These are phyloP conservation scores for Tuber borchii DNA, from an alignment of 495 filamentous ascomycete genomes.

Conservation along the genomic window DNA sequence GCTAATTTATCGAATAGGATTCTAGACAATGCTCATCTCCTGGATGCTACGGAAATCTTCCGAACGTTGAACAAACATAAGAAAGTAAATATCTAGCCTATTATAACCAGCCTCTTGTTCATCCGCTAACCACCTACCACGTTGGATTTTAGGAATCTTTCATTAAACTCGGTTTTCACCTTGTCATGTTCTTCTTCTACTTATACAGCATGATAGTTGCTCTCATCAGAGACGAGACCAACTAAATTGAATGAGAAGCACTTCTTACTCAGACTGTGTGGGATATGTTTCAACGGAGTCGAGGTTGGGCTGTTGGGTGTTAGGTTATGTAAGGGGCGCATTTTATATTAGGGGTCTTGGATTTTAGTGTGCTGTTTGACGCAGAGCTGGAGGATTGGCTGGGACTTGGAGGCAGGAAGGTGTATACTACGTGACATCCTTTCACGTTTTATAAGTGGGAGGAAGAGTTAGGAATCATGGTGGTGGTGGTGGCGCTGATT, in stretches of 20 bases:
- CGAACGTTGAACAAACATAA: constrained; percentile 98
- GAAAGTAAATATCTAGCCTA: constrained; percentile 59
- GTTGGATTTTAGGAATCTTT: constrained; percentile 75
- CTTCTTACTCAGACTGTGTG: neutral
- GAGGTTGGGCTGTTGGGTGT: neutral
- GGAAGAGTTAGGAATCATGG: neutral
- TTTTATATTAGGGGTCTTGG: neutral
- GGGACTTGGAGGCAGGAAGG: neutral
- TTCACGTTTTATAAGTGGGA: neutral
- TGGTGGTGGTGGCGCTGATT: neutral
- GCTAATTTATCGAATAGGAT: constrained; percentile 56
- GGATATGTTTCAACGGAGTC: neutral
- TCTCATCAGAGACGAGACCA: constrained; percentile 87
- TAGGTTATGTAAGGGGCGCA: neutral
- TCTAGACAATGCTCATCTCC: constrained; percentile 87
- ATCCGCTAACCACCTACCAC: constrained; percentile 5
- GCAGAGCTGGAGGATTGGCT: neutral
- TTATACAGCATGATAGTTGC: constrained; percentile 99
- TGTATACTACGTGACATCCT: neutral
- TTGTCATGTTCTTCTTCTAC: constrained; percentile 99
- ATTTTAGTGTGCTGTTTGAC: neutral
- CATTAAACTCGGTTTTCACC: constrained; percentile 97
- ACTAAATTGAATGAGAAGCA: constrained; percentile 49
- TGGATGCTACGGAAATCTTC: constrained; percentile 99
- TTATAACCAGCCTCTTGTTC: constrained; percentile 7